phyloP scores from a whole-genome alignment of 73 alveolate species.

The Breviolum minutum region DNA sequence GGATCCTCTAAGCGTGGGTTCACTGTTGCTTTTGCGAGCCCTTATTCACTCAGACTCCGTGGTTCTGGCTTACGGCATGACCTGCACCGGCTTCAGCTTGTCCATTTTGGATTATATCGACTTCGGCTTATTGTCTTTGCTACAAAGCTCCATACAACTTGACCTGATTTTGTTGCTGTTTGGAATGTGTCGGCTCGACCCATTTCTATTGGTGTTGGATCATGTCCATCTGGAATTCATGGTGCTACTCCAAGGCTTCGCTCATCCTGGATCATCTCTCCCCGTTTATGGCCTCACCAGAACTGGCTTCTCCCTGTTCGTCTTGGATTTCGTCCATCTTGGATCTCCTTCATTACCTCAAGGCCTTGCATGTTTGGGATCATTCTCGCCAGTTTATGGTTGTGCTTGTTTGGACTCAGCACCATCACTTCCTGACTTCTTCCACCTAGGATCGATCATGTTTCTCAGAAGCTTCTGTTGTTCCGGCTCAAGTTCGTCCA shows the following conservation, averaged over 20 bases:
- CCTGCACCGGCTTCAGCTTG: background rate
- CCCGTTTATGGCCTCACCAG: conserved; percentile 18
- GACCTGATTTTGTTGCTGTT: background rate
- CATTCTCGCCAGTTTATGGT: background rate
- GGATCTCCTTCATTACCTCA: background rate
- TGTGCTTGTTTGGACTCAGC: background rate
- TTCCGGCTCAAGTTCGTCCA: background rate
- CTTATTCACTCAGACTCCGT: background rate
- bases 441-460: conserved; percentile 3
- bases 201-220: background rate
- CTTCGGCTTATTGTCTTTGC: background rate
- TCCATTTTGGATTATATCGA: background rate
- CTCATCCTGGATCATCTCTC: background rate
- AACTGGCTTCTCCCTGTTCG: background rate
- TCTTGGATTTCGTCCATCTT: conserved; percentile 13
- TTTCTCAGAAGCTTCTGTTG: conserved; percentile 5
- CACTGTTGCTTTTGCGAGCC: background rate
- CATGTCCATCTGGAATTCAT: background rate
- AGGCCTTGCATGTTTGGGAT: background rate
- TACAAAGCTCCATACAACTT: background rate
- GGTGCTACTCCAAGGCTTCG: background rate
- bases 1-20: background rate
- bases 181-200: conserved; percentile 27
- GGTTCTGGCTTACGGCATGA: conserved; percentile 5
- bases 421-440: background rate